Base-by-base conservation (phyloP, 2,329 filamentous ascomycete genomes). In the Neoascochyta sp. region DNA sequence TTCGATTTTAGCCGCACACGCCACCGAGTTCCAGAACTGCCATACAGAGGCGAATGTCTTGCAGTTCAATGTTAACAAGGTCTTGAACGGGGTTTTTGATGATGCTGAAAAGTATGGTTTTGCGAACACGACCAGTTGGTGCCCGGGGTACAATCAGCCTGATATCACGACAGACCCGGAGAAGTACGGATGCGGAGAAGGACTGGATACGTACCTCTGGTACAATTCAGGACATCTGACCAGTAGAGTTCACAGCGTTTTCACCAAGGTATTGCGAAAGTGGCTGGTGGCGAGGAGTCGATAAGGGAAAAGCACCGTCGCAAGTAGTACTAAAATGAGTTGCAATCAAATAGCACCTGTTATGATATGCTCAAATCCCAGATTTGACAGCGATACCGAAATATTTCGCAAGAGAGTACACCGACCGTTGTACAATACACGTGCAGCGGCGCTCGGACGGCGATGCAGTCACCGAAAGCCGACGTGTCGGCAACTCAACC, bases 161-260 rank as follows among this genome's bases (percentile, higher is more conserved):
- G 67, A 70, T 54, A 64, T 73, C 20, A 45, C 50, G 9, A 59
- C 48, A 4, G 56, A 70, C 29, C 69, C 68, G 33, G 50, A 39
- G 11, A 57, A 55, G 12, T 72, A 73, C 53, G 69, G 67, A 3
- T 73, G 69, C 47, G 53, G 60, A 24, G 59, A 64, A 10, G 45
- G 45, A 2, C 39, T 70, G 29, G 42, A 60, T 5, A 56, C 63
- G 21, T 72, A 71, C 43, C 69, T 71, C 29, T 71, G 68, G 69
- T 71, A 65, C 29, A 66, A 71, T 40, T 62, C 59, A 5, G 68
- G 69, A 1, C 69, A 73, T 60, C 53, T 70, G 45, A 69, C 64
- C 2, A 68, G 55, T 27, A 53, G 60, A 22, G 54, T 63, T 1
- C 68, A 71, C 49, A 41, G 57, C 27, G 49, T 65, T 19, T 45